Base-by-base conservation (phyloP, 164 flowering plant genomes). In the Liquidambar formosana region DNA sequence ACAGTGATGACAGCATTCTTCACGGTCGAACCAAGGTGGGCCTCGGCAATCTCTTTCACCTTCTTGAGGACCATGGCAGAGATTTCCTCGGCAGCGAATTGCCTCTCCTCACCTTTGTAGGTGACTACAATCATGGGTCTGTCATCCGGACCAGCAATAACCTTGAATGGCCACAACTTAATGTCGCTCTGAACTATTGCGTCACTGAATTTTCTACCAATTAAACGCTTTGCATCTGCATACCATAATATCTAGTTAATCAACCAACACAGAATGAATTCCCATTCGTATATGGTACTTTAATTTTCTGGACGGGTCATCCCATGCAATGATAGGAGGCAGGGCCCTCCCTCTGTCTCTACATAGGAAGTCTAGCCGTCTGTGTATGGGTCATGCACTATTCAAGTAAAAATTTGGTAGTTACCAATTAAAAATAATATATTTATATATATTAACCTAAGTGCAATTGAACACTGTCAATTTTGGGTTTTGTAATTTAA, bases 161-260 rank as follows among this genome's bases (percentile, higher is more conserved):
- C 85, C 85, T 85, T 87, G 58, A 87, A 87, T 1, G 91, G 89
- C 91, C 89, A 87, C 4, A 73, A 76, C 74, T 79, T 83, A 26
- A 80, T 82, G 68, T 87, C 91, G 14, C 53, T 47, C 65, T 87
- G 89, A 12, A 87, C 87, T 0, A 82, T 69, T 0, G 87, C 27
- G 26, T 87, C 89, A 12, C 73, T 73, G 60, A 56, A 82, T 57
- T 85, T 75, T 76, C 91, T 74, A 0, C 91, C 91, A 56, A 87
- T 87, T 57, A 87, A 58, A 21, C 91, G 75, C 76, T 87, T 85
- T 0, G 88, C 88, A 81, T 86, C 90, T 86, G 68, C 54, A 70
- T 48, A 5, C n/a, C n/a, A n/a, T n/a, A 14, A 28, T 41, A 10
- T 22, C 33, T 10, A 41, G 52, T 10, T 0, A 53, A 44, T 1